Percentiles rank a stretch among this genome's conserved stretches.
These are phyloP conservation scores for Calonectria montana DNA, from an alignment of 2,329 filamentous ascomycete genomes.

Conservation along the genomic window DNA sequence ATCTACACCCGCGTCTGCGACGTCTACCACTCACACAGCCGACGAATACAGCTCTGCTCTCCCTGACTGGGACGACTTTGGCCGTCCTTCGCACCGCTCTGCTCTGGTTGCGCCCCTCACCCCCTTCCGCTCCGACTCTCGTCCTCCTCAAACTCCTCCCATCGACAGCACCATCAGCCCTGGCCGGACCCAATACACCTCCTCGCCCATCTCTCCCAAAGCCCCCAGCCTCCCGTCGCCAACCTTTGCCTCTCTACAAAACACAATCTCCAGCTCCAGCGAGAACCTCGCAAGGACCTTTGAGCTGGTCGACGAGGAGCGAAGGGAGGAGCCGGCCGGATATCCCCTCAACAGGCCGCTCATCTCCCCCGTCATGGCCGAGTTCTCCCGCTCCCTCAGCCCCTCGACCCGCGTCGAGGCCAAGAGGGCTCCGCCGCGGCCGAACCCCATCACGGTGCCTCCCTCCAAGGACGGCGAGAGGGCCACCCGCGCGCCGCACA, in stretches of 20 bases:
- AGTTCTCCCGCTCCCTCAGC: conserved; percentile 39
- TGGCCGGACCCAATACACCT: conserved; percentile 36
- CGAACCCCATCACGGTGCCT: conserved; percentile 44
- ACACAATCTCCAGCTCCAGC: conserved; percentile 48
- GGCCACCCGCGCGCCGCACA: conserved; percentile 30
- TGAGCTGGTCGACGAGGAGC: conserved; percentile 40
- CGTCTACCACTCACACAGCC: not conserved
- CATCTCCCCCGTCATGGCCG: conserved; percentile 46
- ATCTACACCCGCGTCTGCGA: conserved; percentile 9
- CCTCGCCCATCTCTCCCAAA: conserved; percentile 43
- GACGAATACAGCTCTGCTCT: conserved; percentile 27
- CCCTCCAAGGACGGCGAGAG: conserved; percentile 30
- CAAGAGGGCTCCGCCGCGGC: conserved; percentile 47
- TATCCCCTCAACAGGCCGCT: conserved; percentile 33
- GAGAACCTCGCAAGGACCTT: conserved; percentile 47
- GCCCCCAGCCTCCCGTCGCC: conserved; percentile 51
- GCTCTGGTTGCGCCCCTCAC: conserved; percentile 51
- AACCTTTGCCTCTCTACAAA: conserved; percentile 49
- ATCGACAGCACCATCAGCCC: conserved; percentile 27
- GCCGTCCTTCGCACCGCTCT: conserved; percentile 44
- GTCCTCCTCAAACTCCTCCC: conserved; percentile 24
- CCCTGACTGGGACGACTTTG: conserved; percentile 45
- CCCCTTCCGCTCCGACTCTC: conserved; percentile 34
- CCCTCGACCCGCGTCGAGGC: conserved; percentile 45
- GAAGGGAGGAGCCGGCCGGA: not conserved